Conservation (phyloP, 2,329 filamentous ascomycete species). For the Venturia oleaginea region DNA sequence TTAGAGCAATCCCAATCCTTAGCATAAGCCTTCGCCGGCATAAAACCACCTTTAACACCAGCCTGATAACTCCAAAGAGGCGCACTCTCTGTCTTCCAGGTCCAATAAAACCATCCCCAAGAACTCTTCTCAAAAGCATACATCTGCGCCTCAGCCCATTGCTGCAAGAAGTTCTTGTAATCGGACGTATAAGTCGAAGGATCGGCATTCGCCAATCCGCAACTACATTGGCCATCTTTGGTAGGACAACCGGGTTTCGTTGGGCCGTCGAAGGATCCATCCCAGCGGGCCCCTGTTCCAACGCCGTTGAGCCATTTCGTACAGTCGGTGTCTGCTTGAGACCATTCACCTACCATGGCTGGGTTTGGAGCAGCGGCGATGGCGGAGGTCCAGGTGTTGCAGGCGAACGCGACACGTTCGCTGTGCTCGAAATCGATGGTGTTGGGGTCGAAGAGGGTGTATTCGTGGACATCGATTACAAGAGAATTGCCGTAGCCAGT, state of each 20-base stretch:
- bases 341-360: slow-evolving; percentile 94
- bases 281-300: slow-evolving; percentile 79
- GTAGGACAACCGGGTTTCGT: slow-evolving; percentile 65
- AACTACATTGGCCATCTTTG: slow-evolving; percentile 56
- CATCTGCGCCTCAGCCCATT: slow-evolving; percentile 96
- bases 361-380: slow-evolving; percentile 70
- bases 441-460: slow-evolving; percentile 91
- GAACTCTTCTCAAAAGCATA: slow-evolving; percentile 72
- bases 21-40: slow-evolving; percentile 49
- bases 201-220: slow-evolving; percentile 66
- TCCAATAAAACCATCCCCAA: slow-evolving; percentile 99
- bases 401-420: slow-evolving; percentile 79
- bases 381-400: slow-evolving; percentile 76
- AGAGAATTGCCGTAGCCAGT: slow-evolving; percentile 62
- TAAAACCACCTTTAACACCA: slow-evolving; percentile 65
- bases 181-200: slow-evolving; percentile 54
- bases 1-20: slow-evolving; percentile 33
- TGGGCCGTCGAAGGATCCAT: slow-evolving; percentile 64
- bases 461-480: slow-evolving; percentile 87
- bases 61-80: slow-evolving; percentile 88
- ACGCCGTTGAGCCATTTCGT: slow-evolving; percentile 81
- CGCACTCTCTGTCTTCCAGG: slow-evolving; percentile 81
- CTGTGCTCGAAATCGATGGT: slow-evolving; percentile 75
- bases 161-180: slow-evolving; percentile 79
- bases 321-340: slow-evolving; percentile 95